Evolutionary conservation across 2,329 filamentous ascomycete genomes (phyloP).

Genomic region (Fusarium lyarnte): DNA sequence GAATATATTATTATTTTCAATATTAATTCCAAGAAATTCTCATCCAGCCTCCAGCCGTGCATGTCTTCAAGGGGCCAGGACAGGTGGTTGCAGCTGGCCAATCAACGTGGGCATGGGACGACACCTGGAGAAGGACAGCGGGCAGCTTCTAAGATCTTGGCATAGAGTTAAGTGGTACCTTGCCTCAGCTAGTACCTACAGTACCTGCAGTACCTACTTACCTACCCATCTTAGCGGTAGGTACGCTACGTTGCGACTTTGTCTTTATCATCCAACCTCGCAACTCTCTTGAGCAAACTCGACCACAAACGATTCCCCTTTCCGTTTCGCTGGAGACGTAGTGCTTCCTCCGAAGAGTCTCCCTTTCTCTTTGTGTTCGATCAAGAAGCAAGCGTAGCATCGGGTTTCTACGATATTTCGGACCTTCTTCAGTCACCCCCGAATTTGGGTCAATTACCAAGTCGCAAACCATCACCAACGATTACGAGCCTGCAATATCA

Average conservation of each 20-base stretch:
- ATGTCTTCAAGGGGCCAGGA: not conserved
- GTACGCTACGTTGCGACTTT: constrained; percentile 27
- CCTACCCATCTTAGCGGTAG: not conserved
- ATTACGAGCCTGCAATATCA: constrained; percentile 39
- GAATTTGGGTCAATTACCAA: constrained; percentile 11
- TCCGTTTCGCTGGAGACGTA: constrained; percentile 23
- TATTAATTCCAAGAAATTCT: not conserved
- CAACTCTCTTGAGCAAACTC: constrained; percentile 18
- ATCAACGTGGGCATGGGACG: constrained; percentile 38
- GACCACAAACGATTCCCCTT: constrained; percentile 4
- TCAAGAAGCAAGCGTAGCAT: constrained; percentile 3
- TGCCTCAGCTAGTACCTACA: constrained; percentile 14
- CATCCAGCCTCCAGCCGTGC: not conserved
- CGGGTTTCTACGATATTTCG: constrained; percentile 1
- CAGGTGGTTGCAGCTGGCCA: constrained; percentile 32
- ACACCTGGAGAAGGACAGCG: constrained; percentile 42
- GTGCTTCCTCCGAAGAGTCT: constrained; percentile 12
- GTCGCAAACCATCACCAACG: constrained; percentile 27
- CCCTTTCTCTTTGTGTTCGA: not conserved
- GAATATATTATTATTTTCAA: too few relatives aligned
- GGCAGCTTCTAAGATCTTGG: constrained; percentile 34
- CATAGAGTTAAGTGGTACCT: constrained; percentile 22
- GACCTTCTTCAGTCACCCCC: not conserved
- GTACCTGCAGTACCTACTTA: too few relatives aligned
- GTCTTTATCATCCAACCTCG: constrained; percentile 32